A percentile compares a stretch with the other conserved stretches of the same genome.
These are phyloP conservation scores for Fomes fomentarius DNA, from an alignment of 1,284 basidiomycete genomes.

Conservation along the genomic window DNA sequence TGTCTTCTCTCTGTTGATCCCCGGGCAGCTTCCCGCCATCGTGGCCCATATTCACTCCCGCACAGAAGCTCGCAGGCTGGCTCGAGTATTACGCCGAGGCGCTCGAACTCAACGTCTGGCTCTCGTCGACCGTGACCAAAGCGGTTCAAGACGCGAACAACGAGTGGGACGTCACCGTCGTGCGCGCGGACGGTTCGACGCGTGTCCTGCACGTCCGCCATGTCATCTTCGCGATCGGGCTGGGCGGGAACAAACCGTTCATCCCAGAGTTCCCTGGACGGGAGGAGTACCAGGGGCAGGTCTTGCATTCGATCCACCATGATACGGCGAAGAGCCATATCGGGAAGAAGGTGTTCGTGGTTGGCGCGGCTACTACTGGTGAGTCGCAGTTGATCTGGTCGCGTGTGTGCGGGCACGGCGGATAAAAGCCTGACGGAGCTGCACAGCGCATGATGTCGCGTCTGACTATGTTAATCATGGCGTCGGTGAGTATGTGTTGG, in stretches of 20 bases:
- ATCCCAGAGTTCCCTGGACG: slow-evolving; percentile 51
- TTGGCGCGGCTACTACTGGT: slow-evolving; percentile 55
- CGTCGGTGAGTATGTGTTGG: slow-evolving; percentile 36
- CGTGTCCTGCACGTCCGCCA: slow-evolving; percentile 58
- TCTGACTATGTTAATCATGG: slow-evolving; percentile 51
- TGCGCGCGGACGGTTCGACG: slow-evolving; percentile 43
- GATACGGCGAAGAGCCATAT: slow-evolving; percentile 40
- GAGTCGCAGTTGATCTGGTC: slow-evolving; percentile 9
- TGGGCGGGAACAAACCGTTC: slow-evolving; percentile 53
- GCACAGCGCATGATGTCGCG: slow-evolving; percentile 47
- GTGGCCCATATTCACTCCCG: slow-evolving; percentile 67
- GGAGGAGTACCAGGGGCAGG: slow-evolving; percentile 46
- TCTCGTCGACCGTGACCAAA: slow-evolving; percentile 49
- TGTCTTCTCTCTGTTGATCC: neutral
- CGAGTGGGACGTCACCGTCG: slow-evolving; percentile 60
- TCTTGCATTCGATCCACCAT: slow-evolving; percentile 47
- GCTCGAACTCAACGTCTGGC: slow-evolving; percentile 71
- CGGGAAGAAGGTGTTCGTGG: slow-evolving; percentile 50
- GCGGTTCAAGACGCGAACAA: slow-evolving; percentile 48
- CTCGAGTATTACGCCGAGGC: slow-evolving; percentile 67
- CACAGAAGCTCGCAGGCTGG: slow-evolving; percentile 68
- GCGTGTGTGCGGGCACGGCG: no score
- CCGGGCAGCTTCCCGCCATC: slow-evolving; percentile 51
- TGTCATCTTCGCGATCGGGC: slow-evolving; percentile 63
- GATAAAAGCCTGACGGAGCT: no score